phyloP scores from a whole-genome alignment of 495 filamentous ascomycete species.

The Penicillium subrubescens region DNA sequence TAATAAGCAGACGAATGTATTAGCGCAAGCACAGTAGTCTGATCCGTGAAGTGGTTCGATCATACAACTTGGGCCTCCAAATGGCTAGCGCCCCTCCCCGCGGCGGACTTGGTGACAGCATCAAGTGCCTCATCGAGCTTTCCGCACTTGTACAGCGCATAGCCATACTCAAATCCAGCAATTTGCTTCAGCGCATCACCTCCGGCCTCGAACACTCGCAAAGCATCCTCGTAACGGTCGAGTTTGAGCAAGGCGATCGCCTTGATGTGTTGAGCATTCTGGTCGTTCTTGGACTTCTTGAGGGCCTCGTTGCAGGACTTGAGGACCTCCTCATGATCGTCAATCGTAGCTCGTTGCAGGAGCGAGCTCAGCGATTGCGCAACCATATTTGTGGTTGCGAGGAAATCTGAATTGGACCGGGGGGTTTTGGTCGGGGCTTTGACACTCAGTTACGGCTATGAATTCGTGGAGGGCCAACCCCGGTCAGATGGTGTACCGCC shows the following conservation, averaged over 20 bases:
- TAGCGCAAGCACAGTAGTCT: neutral
- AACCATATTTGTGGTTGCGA: conserved; percentile 38
- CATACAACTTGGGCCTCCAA: conserved; percentile 84
- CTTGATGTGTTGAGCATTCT: conserved; percentile 73
- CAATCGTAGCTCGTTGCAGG: conserved; percentile 61
- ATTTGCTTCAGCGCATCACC: conserved; percentile 65
- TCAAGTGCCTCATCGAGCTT: conserved; percentile 69
- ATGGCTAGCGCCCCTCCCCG: conserved; percentile 70
- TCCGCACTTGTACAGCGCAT: conserved; percentile 88
- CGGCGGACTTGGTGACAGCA: conserved; percentile 51
- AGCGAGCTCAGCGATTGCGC: conserved; percentile 57
- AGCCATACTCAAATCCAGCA: conserved; percentile 80
- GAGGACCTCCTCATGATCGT: conserved; percentile 74
- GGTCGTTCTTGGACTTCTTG: conserved; percentile 61
- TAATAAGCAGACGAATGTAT: conserved; percentile 27
- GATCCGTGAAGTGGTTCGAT: conserved; percentile 40
- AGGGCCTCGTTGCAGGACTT: conserved; percentile 70
- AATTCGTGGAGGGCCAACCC: neutral
- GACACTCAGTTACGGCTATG: neutral
- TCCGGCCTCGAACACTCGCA: conserved; percentile 72
- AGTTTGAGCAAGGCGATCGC: conserved; percentile 87
- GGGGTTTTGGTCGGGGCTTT: neutral
- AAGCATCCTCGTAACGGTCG: conserved; percentile 89
- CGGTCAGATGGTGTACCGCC: neutral
- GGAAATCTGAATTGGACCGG: neutral